A percentile compares a stretch with the other conserved stretches of the same genome.
These are phyloP conservation scores for Chlorella sorokiniana DNA, from an alignment of 139 green algal genomes.

Conservation along the genomic window DNA sequence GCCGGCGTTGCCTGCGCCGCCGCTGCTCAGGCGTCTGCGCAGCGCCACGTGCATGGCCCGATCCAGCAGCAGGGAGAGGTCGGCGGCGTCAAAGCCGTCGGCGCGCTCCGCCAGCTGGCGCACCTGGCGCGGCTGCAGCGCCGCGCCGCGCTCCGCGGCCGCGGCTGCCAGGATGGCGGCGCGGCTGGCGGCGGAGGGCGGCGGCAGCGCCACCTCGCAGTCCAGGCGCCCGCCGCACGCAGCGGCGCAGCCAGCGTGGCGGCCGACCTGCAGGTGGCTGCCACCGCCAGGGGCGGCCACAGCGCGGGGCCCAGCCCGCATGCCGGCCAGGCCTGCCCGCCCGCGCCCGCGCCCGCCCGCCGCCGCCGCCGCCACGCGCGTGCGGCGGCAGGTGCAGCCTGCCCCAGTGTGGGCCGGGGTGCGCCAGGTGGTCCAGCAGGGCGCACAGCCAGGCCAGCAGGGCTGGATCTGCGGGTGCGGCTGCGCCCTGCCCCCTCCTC, in stretches of 20 bases:
- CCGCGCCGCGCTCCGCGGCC: conserved; percentile 33
- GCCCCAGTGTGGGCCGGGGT: conserved; percentile 31
- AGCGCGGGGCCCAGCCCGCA: neutral
- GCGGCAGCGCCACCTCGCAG: conserved; percentile 45
- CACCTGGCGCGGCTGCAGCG: neutral
- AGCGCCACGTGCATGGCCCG: conserved; percentile 63
- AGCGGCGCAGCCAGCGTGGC: conserved; percentile 52
- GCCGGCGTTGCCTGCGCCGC: conserved; percentile 1
- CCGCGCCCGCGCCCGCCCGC: neutral
- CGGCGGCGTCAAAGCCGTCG: conserved; percentile 78
- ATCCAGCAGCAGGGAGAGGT: conserved; percentile 76
- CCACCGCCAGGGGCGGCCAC: conserved; percentile 49
- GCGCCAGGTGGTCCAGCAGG: conserved; percentile 43
- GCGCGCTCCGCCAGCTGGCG: conserved; percentile 41
- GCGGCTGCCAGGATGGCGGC: conserved; percentile 54
- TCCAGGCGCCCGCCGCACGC: conserved; percentile 64
- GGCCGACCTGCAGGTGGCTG: conserved; percentile 44
- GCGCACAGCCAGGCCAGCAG: conserved; percentile 48
- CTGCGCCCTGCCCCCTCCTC: conserved; percentile 23
- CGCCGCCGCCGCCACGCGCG: neutral
- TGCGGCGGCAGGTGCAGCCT: neutral
- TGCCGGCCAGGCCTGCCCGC: too few species aligned
- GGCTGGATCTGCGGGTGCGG: conserved; percentile 13
- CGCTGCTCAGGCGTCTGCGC: conserved; percentile 33
- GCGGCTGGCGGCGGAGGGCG: conserved; percentile 52